Conservation (phyloP, 1,139 yeast species). For the Debaryomyces robertsiae region DNA sequence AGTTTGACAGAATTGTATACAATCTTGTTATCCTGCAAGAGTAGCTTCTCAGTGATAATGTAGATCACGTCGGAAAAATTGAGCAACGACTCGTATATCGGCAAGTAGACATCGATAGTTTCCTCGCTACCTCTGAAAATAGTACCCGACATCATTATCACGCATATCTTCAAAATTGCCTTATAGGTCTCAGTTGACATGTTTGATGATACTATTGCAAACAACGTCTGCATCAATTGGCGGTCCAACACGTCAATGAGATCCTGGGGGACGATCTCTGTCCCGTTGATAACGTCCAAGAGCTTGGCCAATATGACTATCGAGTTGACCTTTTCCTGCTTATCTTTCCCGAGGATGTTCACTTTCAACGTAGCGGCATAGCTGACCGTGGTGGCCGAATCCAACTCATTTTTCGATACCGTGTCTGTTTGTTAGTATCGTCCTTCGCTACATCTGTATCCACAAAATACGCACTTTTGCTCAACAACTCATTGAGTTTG, state of each 20-base stretch:
- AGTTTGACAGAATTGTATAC: conserved; percentile 48
- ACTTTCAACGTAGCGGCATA: conserved; percentile 40
- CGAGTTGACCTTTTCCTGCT: conserved; percentile 55
- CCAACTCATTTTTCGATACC: conserved; percentile 34
- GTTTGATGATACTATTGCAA: conserved; percentile 45
- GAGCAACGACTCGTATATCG: conserved; percentile 45
- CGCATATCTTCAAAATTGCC: conserved; percentile 49
- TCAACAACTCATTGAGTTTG: conserved; percentile 46
- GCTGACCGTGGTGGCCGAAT: conserved; percentile 35
- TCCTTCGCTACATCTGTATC: background rate
- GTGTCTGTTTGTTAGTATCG: conserved; percentile 22
- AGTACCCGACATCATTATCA: conserved; percentile 47
- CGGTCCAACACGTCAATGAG: conserved; percentile 44
- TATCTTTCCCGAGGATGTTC: conserved; percentile 49
- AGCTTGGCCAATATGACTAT: conserved; percentile 57
- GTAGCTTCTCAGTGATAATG: conserved; percentile 43
- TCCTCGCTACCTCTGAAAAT: conserved; percentile 41
- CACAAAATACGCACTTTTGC: conserved; percentile 32
- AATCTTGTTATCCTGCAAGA: conserved; percentile 48
- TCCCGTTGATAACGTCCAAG: conserved; percentile 45
- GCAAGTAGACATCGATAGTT: conserved; percentile 39
- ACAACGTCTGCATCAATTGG: conserved; percentile 43
- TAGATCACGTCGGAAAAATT: conserved; percentile 47
- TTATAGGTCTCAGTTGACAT: conserved; percentile 55
- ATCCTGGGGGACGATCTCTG: conserved; percentile 44